Evolutionary conservation across 1,139 yeast species (phyloP), one percentile per base, ranked within the genome.

Genomic region (Sugiyamaella sp.): DNA sequence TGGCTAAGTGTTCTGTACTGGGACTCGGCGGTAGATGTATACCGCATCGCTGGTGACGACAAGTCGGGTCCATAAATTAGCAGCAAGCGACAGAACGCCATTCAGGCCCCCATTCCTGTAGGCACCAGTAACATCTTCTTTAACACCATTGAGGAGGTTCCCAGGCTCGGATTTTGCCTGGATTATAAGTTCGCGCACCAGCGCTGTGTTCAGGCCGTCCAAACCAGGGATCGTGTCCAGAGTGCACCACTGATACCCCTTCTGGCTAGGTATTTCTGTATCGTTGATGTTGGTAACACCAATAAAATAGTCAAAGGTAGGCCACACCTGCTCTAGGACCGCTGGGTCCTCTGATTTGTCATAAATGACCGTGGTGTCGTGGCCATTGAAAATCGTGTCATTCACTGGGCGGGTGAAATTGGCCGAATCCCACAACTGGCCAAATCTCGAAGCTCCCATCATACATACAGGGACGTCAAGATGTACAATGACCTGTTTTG

Each of bases 391-490:
- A 2, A 20, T 14, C 9, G 46, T 19, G 1, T 49, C 43, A 32
- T 43, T n/a, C 33, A 49, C 44, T 37, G 27, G 33, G 2, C 53
- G 51, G 5, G 24, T 27, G 22, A 40, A 47, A 17, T 32, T 40
- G 20, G 41, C 33, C 6, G 42, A 25, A 29, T 64, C 66, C 55
- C 77, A 76, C 12, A 83, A 62, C 64, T 88, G 85, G 1, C 85
- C 85, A 69, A 91, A 91, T 53, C 82, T 74, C 2, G 90, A 80
- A 4, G 85, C 85, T 5, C 99, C 99, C 0, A 91, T 81, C 95
- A 89, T 89, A 66, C 96, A 88, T 1, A 95, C 79, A 0, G 88
- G 82, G 1, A 85, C 85, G 63, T 88, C 96, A 72, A 89, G 71
- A 67, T 90, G 96, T 4, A 89, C 81, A 2, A 60, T 58, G 4